Evolutionary conservation across 108 stramenopile species (phyloP).

Genomic region (Cyclotella cryptica): DNA sequence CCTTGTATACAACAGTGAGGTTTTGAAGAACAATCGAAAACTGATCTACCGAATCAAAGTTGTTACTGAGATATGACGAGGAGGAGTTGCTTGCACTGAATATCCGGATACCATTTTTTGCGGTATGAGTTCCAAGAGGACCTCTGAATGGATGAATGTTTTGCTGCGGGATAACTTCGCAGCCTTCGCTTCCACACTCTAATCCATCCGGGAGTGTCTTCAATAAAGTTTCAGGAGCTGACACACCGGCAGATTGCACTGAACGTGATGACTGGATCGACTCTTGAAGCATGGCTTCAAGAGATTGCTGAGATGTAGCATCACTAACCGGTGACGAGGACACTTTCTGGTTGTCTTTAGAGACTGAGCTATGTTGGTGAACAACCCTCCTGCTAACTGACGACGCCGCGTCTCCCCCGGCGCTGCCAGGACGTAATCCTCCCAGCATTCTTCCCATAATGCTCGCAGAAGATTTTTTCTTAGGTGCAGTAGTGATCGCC

Average conservation of each 20-base stretch:
- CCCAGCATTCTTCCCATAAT: conserved; percentile 39
- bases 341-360: conserved; percentile 13
- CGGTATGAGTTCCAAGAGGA: conserved; percentile 52
- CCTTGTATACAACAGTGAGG: conserved; percentile 56
- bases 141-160: conserved; percentile 64
- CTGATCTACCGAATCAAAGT: conserved; percentile 62
- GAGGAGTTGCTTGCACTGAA: conserved; percentile 56
- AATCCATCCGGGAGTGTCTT: conserved; percentile 67
- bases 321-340: conserved; percentile 51
- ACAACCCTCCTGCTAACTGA: conserved; percentile 18
- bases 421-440: conserved; percentile 15
- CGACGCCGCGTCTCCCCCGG: conserved; percentile 10
- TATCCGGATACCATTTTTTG: conserved; percentile 69
- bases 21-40: conserved; percentile 72
- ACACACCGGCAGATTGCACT: conserved; percentile 61
- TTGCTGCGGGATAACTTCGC: conserved; percentile 78
- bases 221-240: conserved; percentile 47
- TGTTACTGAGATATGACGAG: conserved; percentile 49
- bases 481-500: conserved; percentile 1
- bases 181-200: conserved; percentile 58
- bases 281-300: conserved; percentile 68
- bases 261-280: conserved; percentile 54
- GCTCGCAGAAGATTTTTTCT: conserved; percentile 28
- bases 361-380: conserved; percentile 12
- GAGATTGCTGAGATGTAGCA: conserved; percentile 54